Evolutionary conservation across 495 filamentous ascomycete species (phyloP).

Genomic region (Talaromyces adpressus): DNA sequence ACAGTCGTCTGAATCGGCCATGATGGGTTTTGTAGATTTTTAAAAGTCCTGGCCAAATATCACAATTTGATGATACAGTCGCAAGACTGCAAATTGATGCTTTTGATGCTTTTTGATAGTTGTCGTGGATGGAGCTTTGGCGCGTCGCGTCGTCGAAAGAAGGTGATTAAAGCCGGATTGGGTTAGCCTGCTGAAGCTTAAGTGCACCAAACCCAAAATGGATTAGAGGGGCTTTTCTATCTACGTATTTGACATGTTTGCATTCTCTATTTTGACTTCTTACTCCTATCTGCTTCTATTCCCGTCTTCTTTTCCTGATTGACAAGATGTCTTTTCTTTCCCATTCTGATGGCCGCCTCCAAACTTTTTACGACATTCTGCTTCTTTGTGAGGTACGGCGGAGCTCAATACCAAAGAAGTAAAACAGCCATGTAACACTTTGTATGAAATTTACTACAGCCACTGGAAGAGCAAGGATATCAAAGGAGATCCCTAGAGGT

Average conservation of each 20-base stretch:
- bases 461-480: too few species aligned
- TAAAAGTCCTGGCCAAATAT: background rate
- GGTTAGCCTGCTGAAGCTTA: background rate
- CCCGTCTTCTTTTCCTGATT: too few species aligned
- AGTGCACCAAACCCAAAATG: background rate
- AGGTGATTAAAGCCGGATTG: conserved; percentile 1
- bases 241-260: too few species aligned
- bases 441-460: too few species aligned
- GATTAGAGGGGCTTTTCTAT: background rate
- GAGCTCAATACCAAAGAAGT: too few species aligned
- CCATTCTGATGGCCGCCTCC: too few species aligned
- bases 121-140: background rate
- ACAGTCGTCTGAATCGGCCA: conserved; percentile 48
- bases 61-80: background rate
- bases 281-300: background rate
- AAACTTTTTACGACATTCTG: too few species aligned
- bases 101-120: background rate
- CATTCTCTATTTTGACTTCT: background rate
- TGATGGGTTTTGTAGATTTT: conserved; percentile 12
- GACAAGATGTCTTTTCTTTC: too few species aligned
- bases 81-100: background rate
- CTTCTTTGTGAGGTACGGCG: too few species aligned
- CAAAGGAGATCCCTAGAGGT: too few species aligned
- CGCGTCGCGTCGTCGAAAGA: conserved; percentile 4
- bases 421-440: too few species aligned